Evolutionary conservation across 345 rosid genomes (phyloP).

Genomic region (Capsella bursapastoris): DNA sequence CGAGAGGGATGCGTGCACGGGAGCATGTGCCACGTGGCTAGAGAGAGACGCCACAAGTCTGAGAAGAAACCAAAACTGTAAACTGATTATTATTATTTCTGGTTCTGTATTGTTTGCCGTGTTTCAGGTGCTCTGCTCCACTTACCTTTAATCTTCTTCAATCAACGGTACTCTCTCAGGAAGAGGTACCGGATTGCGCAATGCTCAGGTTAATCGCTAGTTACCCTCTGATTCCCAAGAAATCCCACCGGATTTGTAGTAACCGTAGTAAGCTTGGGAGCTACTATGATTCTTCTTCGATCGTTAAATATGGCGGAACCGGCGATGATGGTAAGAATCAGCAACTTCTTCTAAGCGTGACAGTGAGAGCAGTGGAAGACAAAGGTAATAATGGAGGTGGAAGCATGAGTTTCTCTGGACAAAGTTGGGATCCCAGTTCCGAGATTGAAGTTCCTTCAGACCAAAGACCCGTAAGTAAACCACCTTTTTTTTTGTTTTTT

Average conservation of each 20-base stretch:
- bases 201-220: slow-evolving; percentile 71
- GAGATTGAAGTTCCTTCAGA: slow-evolving; percentile 91
- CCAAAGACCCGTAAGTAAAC: slow-evolving; percentile 78
- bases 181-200: background rate
- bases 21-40: slow-evolving; percentile 43
- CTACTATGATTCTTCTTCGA: slow-evolving; percentile 46
- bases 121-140: slow-evolving; percentile 47
- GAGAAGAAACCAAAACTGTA: slow-evolving; percentile 20
- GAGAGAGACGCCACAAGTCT: slow-evolving; percentile 31
- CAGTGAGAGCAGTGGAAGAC: slow-evolving; percentile 68
- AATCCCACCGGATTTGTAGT: slow-evolving; percentile 35
- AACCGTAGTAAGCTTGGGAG: slow-evolving; percentile 55
- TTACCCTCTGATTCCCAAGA: slow-evolving; percentile 58
- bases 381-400: slow-evolving; percentile 57
- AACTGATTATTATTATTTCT: background rate
- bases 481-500: background rate
- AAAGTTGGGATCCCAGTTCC: slow-evolving; percentile 84
- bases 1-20: slow-evolving; percentile 50
- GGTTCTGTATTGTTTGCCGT: slow-evolving; percentile 22
- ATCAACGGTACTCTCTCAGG: slow-evolving; percentile 19
- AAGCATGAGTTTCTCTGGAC: slow-evolving; percentile 61
- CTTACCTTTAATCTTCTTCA: slow-evolving; percentile 38
- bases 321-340: slow-evolving; percentile 22
- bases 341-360: slow-evolving; percentile 40
- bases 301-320: slow-evolving; percentile 41